These are phyloP conservation scores for Zizania palustris DNA, from an alignment of 202 grass and related monocot species.

Conservation along the genomic window DNA sequence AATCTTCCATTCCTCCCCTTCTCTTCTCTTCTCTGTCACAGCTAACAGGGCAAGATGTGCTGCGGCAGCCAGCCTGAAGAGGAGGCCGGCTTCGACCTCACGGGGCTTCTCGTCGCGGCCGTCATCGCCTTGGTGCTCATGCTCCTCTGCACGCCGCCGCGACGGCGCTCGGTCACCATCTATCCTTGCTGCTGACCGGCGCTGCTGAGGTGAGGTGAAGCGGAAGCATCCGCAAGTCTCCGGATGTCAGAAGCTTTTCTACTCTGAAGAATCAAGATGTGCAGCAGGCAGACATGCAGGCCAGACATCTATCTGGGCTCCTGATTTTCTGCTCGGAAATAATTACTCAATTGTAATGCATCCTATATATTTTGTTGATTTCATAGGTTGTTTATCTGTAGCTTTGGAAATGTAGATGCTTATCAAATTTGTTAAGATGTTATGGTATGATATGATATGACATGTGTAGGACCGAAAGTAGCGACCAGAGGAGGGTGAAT, in stretches of 20 bases:
- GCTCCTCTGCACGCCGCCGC: slow-evolving; percentile 54
- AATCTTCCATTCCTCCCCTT: background rate
- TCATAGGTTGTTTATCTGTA: slow-evolving; percentile 27
- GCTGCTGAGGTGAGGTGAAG: too few relatives aligned
- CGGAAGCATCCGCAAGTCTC: background rate
- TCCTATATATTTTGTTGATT: slow-evolving; percentile 7
- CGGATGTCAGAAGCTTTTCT: background rate
- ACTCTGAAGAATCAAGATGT: background rate
- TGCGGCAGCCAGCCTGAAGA: slow-evolving; percentile 49
- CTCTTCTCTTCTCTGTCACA: background rate
- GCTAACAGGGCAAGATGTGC: slow-evolving; percentile 74
- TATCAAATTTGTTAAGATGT: slow-evolving; percentile 4
- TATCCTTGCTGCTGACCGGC: slow-evolving; percentile 65
- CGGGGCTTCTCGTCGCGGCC: slow-evolving; percentile 66
- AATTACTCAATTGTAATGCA: slow-evolving; percentile 45
- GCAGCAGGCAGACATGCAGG: background rate
- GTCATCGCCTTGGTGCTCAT: slow-evolving; percentile 77
- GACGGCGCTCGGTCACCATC: slow-evolving; percentile 46
- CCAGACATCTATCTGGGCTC: slow-evolving; percentile 26
- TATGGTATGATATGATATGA: slow-evolving; percentile 1
- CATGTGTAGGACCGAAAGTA: too few relatives aligned
- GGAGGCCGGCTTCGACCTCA: slow-evolving; percentile 50
- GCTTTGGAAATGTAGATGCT: slow-evolving; percentile 12
- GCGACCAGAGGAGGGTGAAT: too few relatives aligned
- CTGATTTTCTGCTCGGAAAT: slow-evolving; percentile 35